Conservation (phyloP, 148 eudicot species). For the Rhododendron henanense region DNA sequence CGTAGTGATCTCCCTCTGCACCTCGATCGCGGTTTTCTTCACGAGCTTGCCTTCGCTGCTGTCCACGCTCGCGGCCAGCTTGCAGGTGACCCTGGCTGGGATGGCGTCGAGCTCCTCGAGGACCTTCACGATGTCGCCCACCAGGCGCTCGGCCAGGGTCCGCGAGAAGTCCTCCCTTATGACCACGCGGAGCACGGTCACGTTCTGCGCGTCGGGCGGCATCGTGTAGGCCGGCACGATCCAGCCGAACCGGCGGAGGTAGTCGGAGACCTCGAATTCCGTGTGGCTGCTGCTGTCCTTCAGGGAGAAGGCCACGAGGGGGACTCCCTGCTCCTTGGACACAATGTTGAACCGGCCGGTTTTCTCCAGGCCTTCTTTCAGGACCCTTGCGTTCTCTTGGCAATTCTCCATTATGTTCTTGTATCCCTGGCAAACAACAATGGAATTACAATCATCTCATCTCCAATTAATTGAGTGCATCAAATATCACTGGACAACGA, state of each 20-base stretch:
- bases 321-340: conserved; percentile 68
- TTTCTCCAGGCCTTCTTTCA: conserved; percentile 46
- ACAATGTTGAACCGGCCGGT: conserved; percentile 58
- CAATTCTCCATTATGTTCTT: conserved; percentile 79
- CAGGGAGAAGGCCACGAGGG: conserved; percentile 68
- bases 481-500: background rate
- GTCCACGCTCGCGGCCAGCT: conserved; percentile 20
- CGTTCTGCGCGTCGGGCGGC: conserved; percentile 65
- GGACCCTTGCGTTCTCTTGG: conserved; percentile 44
- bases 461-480: too few species aligned
- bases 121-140: conserved; percentile 47
- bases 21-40: conserved; percentile 44
- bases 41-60: background rate
- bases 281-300: conserved; percentile 57
- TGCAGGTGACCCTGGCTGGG: conserved; percentile 47
- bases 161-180: conserved; percentile 74
- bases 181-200: conserved; percentile 65
- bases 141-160: conserved; percentile 67
- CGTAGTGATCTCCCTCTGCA: conserved; percentile 46
- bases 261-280: conserved; percentile 66
- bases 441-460: background rate
- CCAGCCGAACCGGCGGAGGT: conserved; percentile 65
- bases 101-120: conserved; percentile 49
- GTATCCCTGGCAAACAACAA: conserved; percentile 42
- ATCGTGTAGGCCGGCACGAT: conserved; percentile 79